Evolutionary conservation across 2,329 filamentous ascomycete species (phyloP).

Genomic region (Exophiala bonariae): DNA sequence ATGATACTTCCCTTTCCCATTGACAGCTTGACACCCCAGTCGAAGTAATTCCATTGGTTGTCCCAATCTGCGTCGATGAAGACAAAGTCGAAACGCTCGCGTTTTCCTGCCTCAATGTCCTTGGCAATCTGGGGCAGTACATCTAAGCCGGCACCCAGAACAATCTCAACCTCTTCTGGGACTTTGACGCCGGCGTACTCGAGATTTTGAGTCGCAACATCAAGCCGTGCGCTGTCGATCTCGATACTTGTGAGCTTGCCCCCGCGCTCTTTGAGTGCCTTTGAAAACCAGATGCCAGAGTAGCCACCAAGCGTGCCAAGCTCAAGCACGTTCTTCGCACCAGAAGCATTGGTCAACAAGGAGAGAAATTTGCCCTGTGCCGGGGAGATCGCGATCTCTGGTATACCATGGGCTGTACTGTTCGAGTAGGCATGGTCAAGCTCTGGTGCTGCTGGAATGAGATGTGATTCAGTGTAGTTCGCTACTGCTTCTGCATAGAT

Average conservation of each 20-base stretch:
- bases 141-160: constrained; percentile 48
- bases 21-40: constrained; percentile 45
- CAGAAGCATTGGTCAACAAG: constrained; percentile 37
- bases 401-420: constrained; percentile 10
- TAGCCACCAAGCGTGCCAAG: constrained; percentile 59
- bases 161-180: constrained; percentile 44
- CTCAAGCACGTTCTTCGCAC: constrained; percentile 48
- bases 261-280: constrained; percentile 30
- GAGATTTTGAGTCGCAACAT: constrained; percentile 50
- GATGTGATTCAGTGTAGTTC: constrained; percentile 1
- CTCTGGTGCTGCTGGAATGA: background rate
- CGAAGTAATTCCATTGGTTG: constrained; percentile 52
- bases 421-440: constrained; percentile 14
- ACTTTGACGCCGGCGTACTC: constrained; percentile 38
- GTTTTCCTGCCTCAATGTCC: constrained; percentile 40
- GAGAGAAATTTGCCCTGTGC: constrained; percentile 42
- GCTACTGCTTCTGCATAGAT: background rate
- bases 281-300: constrained; percentile 54
- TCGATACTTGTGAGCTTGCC: constrained; percentile 53
- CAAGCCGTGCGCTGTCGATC: constrained; percentile 45
- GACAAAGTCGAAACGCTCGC: constrained; percentile 49
- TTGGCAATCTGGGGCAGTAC: constrained; percentile 40
- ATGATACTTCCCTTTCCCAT: constrained; percentile 40
- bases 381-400: constrained; percentile 37
- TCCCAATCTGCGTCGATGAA: constrained; percentile 57